Evolutionary conservation across 2,329 filamentous ascomycete genomes (phyloP), one percentile per base, ranked within the genome.

Genomic region (Cladophialophora psammophila): DNA sequence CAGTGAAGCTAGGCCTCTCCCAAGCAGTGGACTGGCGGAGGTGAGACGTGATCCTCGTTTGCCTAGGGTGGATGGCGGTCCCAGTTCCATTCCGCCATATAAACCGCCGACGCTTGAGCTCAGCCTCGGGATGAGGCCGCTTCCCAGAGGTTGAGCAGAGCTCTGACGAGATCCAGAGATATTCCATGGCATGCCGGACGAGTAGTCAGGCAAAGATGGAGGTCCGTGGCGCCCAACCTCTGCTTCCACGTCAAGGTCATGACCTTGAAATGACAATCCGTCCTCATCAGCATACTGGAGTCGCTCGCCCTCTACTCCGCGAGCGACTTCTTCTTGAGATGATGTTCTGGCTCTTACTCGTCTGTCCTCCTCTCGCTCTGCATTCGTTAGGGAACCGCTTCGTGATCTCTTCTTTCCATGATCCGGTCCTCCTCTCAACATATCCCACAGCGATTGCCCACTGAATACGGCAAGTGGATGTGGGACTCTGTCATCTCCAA

Each of bases 171-270:
- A 88, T 60, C 86, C 87, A 13, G 36, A 86, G 53, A 85, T 79
- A 70, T 91, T 91, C 89, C 89, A 91, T 10, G 89, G 89, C 83
- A 91, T 88, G n/a, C 84, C 80, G 4, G 85, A 87, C 31, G 87
- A 86, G 34, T 86, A 86, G 66, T 96, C 91, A 4, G 87, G 86
- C 61, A 95, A 84, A 7, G 87, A 85, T 0, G 86, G 84, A 0
- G 83, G 86, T 0, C 86, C 90, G 50, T 91, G 87, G 78, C 92
- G 87, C 20, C 89, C 91, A 31, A 92, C 78, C 76, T 72, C 66
- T 9, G 53, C 59, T 55, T 96, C 93, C 82, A 69, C 40, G 54
- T 66, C 60, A 48, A 67, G 31, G 56, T 75, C 78, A 56, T 80
- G 76, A 0, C 78, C 76, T 18, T 83, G 78, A 20, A 82, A 76